Conservation (phyloP, 2,329 filamentous ascomycete species). For the Exophiala sp. region DNA sequence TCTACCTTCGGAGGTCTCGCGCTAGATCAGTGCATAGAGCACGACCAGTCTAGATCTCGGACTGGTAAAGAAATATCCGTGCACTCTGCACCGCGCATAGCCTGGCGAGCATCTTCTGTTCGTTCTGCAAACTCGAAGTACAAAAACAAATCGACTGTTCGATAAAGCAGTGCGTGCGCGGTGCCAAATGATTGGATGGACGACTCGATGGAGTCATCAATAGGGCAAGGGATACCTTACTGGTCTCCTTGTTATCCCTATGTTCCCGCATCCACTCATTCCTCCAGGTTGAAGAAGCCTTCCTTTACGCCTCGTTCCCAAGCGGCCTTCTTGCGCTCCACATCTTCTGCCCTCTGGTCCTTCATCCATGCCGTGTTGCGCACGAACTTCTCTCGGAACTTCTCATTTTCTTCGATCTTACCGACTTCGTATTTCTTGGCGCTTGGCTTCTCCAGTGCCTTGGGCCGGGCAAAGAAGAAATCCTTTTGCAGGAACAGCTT, state of each 20-base stretch:
- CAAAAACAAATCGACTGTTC: not conserved
- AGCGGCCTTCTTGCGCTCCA: conserved; percentile 33
- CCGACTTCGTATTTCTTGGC: conserved; percentile 27
- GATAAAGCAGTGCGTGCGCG: not conserved
- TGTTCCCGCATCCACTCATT: conserved; percentile 24
- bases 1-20: not conserved
- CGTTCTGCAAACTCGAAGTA: not conserved
- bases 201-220: too few species aligned
- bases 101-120: not conserved
- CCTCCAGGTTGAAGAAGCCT: conserved; percentile 7
- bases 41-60: not conserved
- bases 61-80: not conserved
- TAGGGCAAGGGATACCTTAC: not conserved
- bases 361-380: conserved; percentile 50
- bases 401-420: conserved; percentile 42
- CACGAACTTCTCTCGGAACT: conserved; percentile 49
- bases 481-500: conserved; percentile 67
- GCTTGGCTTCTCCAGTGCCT: conserved; percentile 32
- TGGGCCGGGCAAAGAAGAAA: conserved; percentile 52
- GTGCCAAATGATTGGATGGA: too few species aligned
- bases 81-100: not conserved
- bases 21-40: not conserved
- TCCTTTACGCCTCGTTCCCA: conserved; percentile 27
- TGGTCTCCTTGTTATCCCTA: conserved; percentile 1
- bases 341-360: conserved; percentile 45